Percentiles rank a stretch among this genome's conserved stretches.
These are phyloP conservation scores for Xylariaceae sp. DNA, from an alignment of 2,329 filamentous ascomycete genomes.

Conservation along the genomic window DNA sequence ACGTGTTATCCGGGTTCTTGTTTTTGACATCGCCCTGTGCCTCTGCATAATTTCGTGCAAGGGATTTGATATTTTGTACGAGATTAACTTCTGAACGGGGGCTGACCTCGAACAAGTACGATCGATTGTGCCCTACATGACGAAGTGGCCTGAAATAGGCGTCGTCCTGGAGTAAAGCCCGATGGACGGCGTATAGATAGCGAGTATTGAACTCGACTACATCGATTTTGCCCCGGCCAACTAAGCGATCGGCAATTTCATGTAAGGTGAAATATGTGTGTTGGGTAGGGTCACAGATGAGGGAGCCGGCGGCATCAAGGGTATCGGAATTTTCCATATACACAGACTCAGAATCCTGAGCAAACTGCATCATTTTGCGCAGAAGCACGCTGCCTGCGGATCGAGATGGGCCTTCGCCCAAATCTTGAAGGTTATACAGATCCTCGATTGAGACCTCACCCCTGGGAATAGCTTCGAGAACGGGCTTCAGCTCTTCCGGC, in stretches of 20 bases:
- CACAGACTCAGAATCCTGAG: slow-evolving; percentile 37
- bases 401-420: slow-evolving; percentile 39
- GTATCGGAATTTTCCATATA: slow-evolving; percentile 44
- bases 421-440: slow-evolving; percentile 36
- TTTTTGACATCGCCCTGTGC: slow-evolving; percentile 17
- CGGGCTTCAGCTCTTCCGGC: slow-evolving; percentile 37
- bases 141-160: slow-evolving; percentile 53
- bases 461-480: slow-evolving; percentile 36
- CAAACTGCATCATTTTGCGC: slow-evolving; percentile 44
- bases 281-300: slow-evolving; percentile 35
- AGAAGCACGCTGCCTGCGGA: slow-evolving; percentile 40
- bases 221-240: slow-evolving; percentile 34
- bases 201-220: slow-evolving; percentile 38
- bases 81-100: slow-evolving; percentile 48
- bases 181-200: slow-evolving; percentile 65
- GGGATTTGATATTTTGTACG: slow-evolving; percentile 44
- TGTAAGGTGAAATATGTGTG: slow-evolving; percentile 45
- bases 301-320: slow-evolving; percentile 41
- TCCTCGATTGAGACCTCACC: slow-evolving; percentile 25
- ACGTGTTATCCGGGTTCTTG: background rate
- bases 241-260: slow-evolving; percentile 44
- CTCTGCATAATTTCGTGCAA: slow-evolving; percentile 51
- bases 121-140: slow-evolving; percentile 44
- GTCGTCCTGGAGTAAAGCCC: slow-evolving; percentile 54
- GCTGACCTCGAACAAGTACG: slow-evolving; percentile 57